Percentiles rank a stretch among this genome's conserved stretches.
phyloP scores from a whole-genome alignment of 1,139 yeast genomes.

The Pichia sp. region DNA sequence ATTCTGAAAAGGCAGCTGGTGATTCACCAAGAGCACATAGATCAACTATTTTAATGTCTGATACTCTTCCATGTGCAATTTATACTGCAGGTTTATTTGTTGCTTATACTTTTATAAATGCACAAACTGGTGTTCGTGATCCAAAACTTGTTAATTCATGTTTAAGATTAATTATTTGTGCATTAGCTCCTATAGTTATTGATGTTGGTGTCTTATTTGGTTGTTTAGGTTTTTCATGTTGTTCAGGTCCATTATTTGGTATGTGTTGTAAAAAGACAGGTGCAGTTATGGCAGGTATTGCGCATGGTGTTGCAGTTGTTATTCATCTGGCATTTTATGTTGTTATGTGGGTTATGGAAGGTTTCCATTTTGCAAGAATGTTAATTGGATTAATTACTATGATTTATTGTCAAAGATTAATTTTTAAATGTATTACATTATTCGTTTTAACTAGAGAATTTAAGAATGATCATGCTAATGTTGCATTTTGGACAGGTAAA shows the following conservation, averaged over 20 bases:
- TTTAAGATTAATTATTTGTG: slow-evolving; percentile 79
- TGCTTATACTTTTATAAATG: slow-evolving; percentile 89
- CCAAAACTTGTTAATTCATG: slow-evolving; percentile 66
- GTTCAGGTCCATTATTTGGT: slow-evolving; percentile 94
- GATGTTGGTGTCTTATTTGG: slow-evolving; percentile 79
- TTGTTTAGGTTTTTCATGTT: slow-evolving; percentile 79
- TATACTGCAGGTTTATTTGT: slow-evolving; percentile 88
- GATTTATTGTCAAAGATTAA: slow-evolving; percentile 80
- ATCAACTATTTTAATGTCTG: slow-evolving; percentile 79
- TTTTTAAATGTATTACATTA: slow-evolving; percentile 80
- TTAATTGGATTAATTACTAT: slow-evolving; percentile 80
- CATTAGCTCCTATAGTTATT: slow-evolving; percentile 86
- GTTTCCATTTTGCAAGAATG: slow-evolving; percentile 83
- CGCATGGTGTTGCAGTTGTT: slow-evolving; percentile 90
- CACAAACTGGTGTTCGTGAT: slow-evolving; percentile 87
- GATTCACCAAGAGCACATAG: slow-evolving; percentile 94
- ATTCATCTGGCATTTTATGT: slow-evolving; percentile 81
- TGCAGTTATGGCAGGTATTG: slow-evolving; percentile 93
- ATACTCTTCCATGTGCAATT: slow-evolving; percentile 74
- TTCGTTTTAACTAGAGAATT: slow-evolving; percentile 88
- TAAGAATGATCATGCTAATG: slow-evolving; percentile 92
- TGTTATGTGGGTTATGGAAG: slow-evolving; percentile 96
- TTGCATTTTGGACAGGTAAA: slow-evolving; percentile 99
- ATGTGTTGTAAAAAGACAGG: slow-evolving; percentile 97
- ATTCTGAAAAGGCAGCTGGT: slow-evolving; percentile 90